Evolutionary conservation across 371 early-diverging fungal species (phyloP).

Genomic region (Gilbertella persicaria): DNA sequence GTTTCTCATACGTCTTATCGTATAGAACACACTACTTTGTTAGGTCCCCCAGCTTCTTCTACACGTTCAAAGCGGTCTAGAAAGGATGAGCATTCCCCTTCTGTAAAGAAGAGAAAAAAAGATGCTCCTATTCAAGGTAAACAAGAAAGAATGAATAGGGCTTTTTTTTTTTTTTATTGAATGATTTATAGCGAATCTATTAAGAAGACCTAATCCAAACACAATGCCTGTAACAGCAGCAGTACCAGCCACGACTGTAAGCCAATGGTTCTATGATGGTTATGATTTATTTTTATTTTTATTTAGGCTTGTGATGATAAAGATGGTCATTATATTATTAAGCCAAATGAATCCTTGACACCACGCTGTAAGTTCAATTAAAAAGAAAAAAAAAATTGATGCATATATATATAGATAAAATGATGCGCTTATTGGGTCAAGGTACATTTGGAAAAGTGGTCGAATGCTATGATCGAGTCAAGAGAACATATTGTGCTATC

Average conservation of each 20-base stretch:
- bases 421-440: constrained; percentile 86
- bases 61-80: constrained; percentile 33
- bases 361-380: constrained; percentile 60
- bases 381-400: background rate
- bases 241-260: constrained; percentile 1
- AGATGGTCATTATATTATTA: constrained; percentile 90
- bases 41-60: constrained; percentile 30
- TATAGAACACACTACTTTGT: constrained; percentile 15
- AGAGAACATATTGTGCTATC: constrained; percentile 60
- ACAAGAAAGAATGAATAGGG: background rate
- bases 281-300: background rate
- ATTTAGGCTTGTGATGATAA: constrained; percentile 76
- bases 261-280: no score
- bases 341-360: constrained; percentile 71
- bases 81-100: constrained; percentile 3
- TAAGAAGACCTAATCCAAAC: constrained; percentile 10
- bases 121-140: constrained; percentile 11
- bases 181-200: background rate
- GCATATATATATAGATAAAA: constrained; percentile 58
- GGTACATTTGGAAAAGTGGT: constrained; percentile 98
- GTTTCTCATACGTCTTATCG: constrained; percentile 12
- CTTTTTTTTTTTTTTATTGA: background rate
- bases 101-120: constrained; percentile 19
- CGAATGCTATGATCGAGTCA: constrained; percentile 76
- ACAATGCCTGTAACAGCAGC: background rate